Percentiles rank a stretch among this genome's conserved stretches.
These are phyloP conservation scores for Chytridium lagenaria DNA, from an alignment of 371 early-diverging fungal species.

Conservation along the genomic window DNA sequence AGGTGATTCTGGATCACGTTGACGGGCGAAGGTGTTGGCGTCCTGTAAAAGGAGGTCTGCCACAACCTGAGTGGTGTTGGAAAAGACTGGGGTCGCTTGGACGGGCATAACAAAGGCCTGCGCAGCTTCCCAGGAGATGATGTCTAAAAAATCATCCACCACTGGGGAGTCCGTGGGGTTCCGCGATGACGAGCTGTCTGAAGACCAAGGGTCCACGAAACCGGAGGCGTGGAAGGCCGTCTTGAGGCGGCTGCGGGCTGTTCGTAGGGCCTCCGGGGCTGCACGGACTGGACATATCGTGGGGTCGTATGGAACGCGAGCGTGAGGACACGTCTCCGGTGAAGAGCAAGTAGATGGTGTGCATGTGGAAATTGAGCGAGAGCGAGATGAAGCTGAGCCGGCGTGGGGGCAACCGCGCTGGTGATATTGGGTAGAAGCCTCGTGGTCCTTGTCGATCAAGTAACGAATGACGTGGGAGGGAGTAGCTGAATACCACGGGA, in stretches of 20 bases:
- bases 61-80: neutral
- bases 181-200: neutral
- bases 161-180: conserved; percentile 3
- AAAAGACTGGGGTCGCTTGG: conserved; percentile 12
- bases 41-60: neutral
- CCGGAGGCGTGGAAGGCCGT: neutral
- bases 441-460: neutral
- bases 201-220: neutral
- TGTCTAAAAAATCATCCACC: neutral
- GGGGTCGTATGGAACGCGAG: conserved; percentile 4
- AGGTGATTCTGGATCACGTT: neutral
- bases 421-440: neutral
- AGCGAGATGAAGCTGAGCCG: neutral
- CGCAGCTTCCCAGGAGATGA: neutral
- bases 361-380: neutral
- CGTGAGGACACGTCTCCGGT: neutral
- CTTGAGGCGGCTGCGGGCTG: conserved; percentile 8
- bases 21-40: neutral
- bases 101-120: conserved; percentile 1
- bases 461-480: neutral
- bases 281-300: conserved; percentile 1
- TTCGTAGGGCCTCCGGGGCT: neutral
- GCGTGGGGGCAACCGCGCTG: neutral
- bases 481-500: neutral
- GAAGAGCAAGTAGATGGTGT: neutral